Evolutionary conservation across 2,329 filamentous ascomycete genomes (phyloP), one percentile per base, ranked within the genome.

Genomic region (Trichoderma sp.): DNA sequence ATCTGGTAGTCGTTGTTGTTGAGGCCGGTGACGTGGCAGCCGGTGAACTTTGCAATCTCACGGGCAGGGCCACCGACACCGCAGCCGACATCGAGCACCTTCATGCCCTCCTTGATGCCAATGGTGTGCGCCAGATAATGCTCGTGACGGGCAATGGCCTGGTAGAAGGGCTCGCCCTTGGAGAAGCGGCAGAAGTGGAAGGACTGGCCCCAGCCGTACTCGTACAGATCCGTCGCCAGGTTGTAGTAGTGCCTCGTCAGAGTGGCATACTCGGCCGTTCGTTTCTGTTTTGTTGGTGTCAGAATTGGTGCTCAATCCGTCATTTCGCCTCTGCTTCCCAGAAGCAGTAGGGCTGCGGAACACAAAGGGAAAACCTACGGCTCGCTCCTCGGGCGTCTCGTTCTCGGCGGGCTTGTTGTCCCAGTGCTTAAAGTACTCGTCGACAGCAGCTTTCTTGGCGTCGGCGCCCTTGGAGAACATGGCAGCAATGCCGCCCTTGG

Each of bases 1-100:
- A 97, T 96, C 81, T 97, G 93, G 83, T 97, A 97, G 44, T 96
- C 92, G 79, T 97, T 97, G 87, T 97, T 96, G 86, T 97, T 97
- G 77, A 97, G 79, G 26, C 93, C 93, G 24, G 91, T 89, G 66
- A 97, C 85, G 72, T 96, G 92, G 73, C 86, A 89, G 66, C 90
- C 92, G 6, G 91, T 89, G 79, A 97, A 97, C 79, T 94, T 95
- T 79, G 90, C 91, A 73, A 97, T 97, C 81, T 97, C 92, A 68
- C 93, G 86, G 10, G 93, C 93, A n/a, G 93, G 93, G 41, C 93
- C 93, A 71, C 93, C 93, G 66, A 97, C 92, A 84, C 93, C 93
- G 73, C 93, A 97, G 67, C 93, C 93, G 67, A 97, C 93, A 73
- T 97, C 93, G n/a, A 97, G 83, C 41, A 97, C 93, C 72, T 87